These are phyloP conservation scores for Mycothermus thermophilus DNA, from an alignment of 495 filamentous ascomycete species.

Conservation along the genomic window DNA sequence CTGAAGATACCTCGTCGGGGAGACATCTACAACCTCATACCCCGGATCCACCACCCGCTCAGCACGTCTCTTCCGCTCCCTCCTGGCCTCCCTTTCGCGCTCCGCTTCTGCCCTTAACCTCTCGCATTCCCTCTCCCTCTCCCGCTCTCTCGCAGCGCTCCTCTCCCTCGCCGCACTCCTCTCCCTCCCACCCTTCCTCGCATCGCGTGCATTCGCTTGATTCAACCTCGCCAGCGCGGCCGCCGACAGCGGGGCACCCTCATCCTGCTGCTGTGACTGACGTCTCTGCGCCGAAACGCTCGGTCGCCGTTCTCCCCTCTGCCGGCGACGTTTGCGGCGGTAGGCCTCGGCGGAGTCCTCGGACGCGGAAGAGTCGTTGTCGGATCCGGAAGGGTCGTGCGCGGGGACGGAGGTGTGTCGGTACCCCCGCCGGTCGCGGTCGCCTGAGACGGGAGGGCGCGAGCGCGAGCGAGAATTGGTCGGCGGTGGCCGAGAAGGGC, in stretches of 20 bases:
- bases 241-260: slow-evolving; percentile 30
- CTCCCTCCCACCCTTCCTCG: not conserved
- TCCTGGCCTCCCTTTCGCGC: slow-evolving; percentile 9
- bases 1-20: slow-evolving; percentile 1
- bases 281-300: too few relatives aligned
- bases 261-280: not conserved
- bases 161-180: slow-evolving; percentile 7
- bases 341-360: not conserved
- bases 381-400: slow-evolving; percentile 1
- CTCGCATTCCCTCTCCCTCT: slow-evolving; percentile 16
- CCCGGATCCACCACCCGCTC: not conserved
- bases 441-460: too few relatives aligned
- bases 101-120: slow-evolving; percentile 21
- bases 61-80: slow-evolving; percentile 1
- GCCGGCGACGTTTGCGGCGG: slow-evolving; percentile 1
- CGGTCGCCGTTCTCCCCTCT: not conserved
- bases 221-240: slow-evolving; percentile 50
- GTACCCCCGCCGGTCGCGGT: not conserved
- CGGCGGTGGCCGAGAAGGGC: not conserved
- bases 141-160: slow-evolving; percentile 20
- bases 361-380: not conserved
- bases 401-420: slow-evolving; percentile 2
- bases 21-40: slow-evolving; percentile 3
- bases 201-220: slow-evolving; percentile 32
- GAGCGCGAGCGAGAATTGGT: too few relatives aligned